Conservation (phyloP, 1,139 yeast species). For the Kurtzmaniella natalensis region DNA sequence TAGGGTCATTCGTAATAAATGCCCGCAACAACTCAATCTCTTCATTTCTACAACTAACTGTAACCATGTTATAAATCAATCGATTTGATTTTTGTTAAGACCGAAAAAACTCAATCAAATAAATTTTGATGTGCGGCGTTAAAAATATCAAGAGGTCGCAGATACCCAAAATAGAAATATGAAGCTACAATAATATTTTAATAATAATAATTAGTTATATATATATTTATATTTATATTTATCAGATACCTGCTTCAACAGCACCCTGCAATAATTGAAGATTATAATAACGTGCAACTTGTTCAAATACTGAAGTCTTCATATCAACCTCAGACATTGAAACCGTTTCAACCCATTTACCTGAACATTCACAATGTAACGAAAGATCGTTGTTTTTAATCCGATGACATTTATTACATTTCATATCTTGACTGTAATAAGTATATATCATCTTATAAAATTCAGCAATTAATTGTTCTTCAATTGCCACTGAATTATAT, state of each 20-base stretch:
- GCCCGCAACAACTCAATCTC: slow-evolving; percentile 28
- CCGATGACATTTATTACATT: slow-evolving; percentile 71
- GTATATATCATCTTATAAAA: slow-evolving; percentile 51
- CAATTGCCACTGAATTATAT: slow-evolving; percentile 66
- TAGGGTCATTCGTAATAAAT: slow-evolving; percentile 19
- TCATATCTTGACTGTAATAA: slow-evolving; percentile 75
- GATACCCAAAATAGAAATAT: too few species aligned
- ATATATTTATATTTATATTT: neutral
- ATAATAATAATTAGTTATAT: neutral
- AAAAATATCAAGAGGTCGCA: too few species aligned
- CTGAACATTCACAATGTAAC: slow-evolving; percentile 81
- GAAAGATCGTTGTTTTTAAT: slow-evolving; percentile 69
- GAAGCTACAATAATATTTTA: too few species aligned
- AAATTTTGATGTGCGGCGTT: too few species aligned
- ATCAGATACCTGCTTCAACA: slow-evolving; percentile 25
- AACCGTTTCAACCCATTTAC: slow-evolving; percentile 68
- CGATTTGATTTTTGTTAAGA: too few species aligned
- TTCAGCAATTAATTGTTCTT: slow-evolving; percentile 71
- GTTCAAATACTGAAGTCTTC: slow-evolving; percentile 46
- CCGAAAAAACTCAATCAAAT: too few species aligned
- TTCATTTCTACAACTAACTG: slow-evolving; percentile 16
- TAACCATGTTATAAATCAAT: too few species aligned
- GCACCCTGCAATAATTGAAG: slow-evolving; percentile 54
- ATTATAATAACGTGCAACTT: slow-evolving; percentile 58
- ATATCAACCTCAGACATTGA: slow-evolving; percentile 40